Conservation (phyloP, 164 flowering plant genomes). For the Echeveria elegans region DNA sequence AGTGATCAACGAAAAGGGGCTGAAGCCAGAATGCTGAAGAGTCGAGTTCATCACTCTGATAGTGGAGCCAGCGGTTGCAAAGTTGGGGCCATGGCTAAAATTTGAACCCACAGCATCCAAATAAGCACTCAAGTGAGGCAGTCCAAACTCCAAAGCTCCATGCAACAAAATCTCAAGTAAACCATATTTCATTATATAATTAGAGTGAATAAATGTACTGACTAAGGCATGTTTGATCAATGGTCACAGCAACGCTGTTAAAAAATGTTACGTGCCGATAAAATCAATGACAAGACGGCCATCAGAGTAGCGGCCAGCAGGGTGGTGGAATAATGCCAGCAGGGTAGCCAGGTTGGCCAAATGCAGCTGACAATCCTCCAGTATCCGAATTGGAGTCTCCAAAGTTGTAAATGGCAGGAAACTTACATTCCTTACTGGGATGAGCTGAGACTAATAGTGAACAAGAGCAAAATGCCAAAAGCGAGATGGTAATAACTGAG, state of each 20-base stretch:
- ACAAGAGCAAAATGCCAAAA: no score
- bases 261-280: background rate
- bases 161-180: background rate
- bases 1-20: background rate
- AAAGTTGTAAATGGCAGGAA: background rate
- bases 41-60: background rate
- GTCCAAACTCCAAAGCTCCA: background rate
- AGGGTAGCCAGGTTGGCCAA: background rate
- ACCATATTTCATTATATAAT: background rate
- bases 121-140: slow-evolving; percentile 1
- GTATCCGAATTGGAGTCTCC: slow-evolving; percentile 4
- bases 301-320: background rate
- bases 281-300: slow-evolving; percentile 4
- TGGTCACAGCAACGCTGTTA: no score
- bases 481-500: no score
- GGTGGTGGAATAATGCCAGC: background rate
- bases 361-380: slow-evolving; percentile 4
- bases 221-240: no score
- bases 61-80: background rate
- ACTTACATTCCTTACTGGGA: background rate
- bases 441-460: background rate
- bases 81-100: slow-evolving; percentile 1
- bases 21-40: background rate
- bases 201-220: background rate
- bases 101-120: slow-evolving; percentile 2